A percentile compares a stretch with the other conserved stretches of the same genome.
phyloP scores from a whole-genome alignment of 176 grass and related monocot genomes.

The Zizania latifolia region DNA sequence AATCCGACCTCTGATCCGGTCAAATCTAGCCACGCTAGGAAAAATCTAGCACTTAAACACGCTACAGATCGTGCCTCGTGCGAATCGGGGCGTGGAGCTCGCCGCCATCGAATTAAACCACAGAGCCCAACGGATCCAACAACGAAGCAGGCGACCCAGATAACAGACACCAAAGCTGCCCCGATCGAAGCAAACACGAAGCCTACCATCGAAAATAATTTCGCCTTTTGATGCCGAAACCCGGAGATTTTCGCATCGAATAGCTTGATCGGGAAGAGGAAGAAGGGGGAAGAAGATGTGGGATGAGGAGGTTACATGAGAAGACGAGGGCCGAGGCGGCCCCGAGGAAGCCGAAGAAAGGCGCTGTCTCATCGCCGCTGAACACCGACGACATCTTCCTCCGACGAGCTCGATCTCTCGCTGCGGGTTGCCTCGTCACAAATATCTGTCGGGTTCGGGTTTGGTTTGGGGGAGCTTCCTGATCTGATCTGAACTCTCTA shows the following conservation, averaged over 20 bases:
- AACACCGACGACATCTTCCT: constrained; percentile 65
- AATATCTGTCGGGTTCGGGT: background rate
- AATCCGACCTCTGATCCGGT: background rate
- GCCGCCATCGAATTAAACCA: background rate
- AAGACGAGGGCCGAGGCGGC: constrained; percentile 90
- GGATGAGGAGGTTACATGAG: constrained; percentile 44
- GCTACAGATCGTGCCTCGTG: constrained; percentile 9
- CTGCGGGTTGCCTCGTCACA: constrained; percentile 4
- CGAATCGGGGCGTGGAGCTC: background rate
- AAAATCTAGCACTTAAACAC: background rate
- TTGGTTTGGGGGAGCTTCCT: background rate
- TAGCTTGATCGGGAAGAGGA: background rate
- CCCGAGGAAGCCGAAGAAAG: constrained; percentile 99
- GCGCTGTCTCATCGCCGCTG: constrained; percentile 97
- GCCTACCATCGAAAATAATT: background rate
- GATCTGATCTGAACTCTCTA: constrained; percentile 22
- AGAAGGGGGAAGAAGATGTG: background rate
- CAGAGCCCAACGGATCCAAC: constrained; percentile 6
- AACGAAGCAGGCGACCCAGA: background rate
- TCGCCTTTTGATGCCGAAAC: background rate
- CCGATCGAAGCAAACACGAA: background rate
- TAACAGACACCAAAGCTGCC: background rate
- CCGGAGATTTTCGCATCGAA: background rate
- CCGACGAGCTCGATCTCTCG: background rate
- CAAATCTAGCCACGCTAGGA: background rate